phyloP scores from a whole-genome alignment of 495 filamentous ascomycete genomes.

The Penicillium atrosanguineum region DNA sequence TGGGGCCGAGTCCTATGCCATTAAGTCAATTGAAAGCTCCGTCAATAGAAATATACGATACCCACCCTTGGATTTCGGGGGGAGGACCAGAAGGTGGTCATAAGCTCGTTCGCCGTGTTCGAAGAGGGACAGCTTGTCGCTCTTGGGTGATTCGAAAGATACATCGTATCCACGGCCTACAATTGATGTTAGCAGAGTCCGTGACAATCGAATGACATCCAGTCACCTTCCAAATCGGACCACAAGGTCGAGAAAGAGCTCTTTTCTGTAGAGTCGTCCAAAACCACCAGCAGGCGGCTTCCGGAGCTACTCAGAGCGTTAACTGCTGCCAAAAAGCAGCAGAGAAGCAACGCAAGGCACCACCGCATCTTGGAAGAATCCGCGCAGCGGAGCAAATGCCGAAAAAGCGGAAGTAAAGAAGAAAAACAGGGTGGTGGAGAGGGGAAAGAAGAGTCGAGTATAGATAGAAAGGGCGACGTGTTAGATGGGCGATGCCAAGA shows the following conservation, averaged over 20 bases:
- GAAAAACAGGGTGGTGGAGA: constrained; percentile 17
- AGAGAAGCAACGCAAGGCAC: constrained; percentile 64
- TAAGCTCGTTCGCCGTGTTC: constrained; percentile 81
- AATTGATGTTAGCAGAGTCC: constrained; percentile 18
- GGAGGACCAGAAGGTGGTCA: constrained; percentile 87
- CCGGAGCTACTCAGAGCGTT: constrained; percentile 79
- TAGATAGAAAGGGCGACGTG: constrained; percentile 47
- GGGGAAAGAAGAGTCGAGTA: constrained; percentile 14
- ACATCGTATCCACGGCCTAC: constrained; percentile 80
- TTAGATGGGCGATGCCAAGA: constrained; percentile 49
- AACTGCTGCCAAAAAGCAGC: constrained; percentile 62
- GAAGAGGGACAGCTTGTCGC: constrained; percentile 77
- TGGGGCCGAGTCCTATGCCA: constrained; percentile 73
- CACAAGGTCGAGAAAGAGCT: constrained; percentile 78
- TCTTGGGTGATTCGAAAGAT: constrained; percentile 82
- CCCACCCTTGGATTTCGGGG: constrained; percentile 81
- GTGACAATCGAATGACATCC: not conserved
- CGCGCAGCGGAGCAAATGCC: constrained; percentile 38
- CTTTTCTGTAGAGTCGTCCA: constrained; percentile 80
- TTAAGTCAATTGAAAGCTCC: constrained; percentile 27
- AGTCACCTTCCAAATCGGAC: constrained; percentile 72
- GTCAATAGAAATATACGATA: not conserved
- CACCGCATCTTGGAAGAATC: constrained; percentile 65
- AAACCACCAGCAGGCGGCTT: constrained; percentile 76
- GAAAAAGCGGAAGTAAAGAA: constrained; percentile 16